These are phyloP conservation scores for Neurospora sp. DNA, from an alignment of 495 filamentous ascomycete species.

Conservation along the genomic window DNA sequence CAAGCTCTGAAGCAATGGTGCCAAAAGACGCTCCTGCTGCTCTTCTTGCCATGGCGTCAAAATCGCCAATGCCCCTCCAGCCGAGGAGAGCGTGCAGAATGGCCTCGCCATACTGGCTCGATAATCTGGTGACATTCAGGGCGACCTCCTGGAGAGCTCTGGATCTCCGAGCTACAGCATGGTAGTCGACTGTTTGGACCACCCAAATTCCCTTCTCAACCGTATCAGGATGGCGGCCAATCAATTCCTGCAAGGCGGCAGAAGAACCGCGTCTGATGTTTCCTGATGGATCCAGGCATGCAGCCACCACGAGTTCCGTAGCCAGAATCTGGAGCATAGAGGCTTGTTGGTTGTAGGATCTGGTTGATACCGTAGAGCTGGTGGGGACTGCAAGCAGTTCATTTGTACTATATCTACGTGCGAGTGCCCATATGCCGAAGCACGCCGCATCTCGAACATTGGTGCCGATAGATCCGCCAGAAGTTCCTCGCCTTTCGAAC, in stretches of 20 bases:
- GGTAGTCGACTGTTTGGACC: constrained; percentile 86
- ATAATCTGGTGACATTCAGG: constrained; percentile 51
- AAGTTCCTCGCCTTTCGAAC: constrained; percentile 76
- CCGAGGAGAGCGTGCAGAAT: constrained; percentile 61
- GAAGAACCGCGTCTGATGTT: constrained; percentile 90
- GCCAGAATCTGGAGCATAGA: constrained; percentile 69
- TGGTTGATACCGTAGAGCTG: constrained; percentile 18
- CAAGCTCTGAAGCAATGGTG: constrained; percentile 36
- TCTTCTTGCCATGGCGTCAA: constrained; percentile 61
- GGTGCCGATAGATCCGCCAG: constrained; percentile 72
- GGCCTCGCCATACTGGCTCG: constrained; percentile 57
- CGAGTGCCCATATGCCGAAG: constrained; percentile 90
- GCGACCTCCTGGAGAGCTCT: constrained; percentile 72
- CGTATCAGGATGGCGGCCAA: constrained; percentile 82
- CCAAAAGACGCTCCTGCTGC: constrained; percentile 63
- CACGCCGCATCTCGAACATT: constrained; percentile 96
- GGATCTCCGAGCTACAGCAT: constrained; percentile 78
- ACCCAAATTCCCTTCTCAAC: constrained; percentile 71
- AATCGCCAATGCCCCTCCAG: constrained; percentile 78
- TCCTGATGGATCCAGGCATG: constrained; percentile 79
- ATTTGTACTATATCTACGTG: constrained; percentile 71
- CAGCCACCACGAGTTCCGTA: constrained; percentile 66
- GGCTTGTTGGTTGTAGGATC: constrained; percentile 19
- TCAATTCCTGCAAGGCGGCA: constrained; percentile 86
- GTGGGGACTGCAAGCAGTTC: constrained; percentile 59